phyloP scores from a whole-genome alignment of 2,329 filamentous ascomycete genomes.

The Colletotrichum costaricense region DNA sequence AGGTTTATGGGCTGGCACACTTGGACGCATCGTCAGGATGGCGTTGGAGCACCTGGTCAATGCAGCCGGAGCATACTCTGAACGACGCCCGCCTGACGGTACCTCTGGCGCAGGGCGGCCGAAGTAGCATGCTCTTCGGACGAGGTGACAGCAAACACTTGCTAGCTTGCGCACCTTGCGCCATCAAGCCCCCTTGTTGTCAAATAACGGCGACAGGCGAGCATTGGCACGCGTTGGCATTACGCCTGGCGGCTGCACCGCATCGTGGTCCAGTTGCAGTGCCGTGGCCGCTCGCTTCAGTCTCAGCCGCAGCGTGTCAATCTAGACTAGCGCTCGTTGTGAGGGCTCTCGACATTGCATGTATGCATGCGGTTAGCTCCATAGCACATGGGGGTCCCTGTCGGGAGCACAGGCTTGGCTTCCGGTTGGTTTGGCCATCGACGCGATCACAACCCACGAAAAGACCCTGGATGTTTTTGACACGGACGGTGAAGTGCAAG shows the following conservation, averaged over 20 bases:
- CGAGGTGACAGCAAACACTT: constrained; percentile 3
- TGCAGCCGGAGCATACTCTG: not conserved
- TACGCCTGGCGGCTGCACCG: not conserved
- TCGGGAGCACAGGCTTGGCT: not conserved
- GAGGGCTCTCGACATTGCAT: not conserved
- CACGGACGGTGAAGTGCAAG: not conserved
- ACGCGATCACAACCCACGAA: not conserved
- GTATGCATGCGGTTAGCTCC: no score
- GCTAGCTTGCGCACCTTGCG: not conserved
- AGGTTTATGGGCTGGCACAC: not conserved
- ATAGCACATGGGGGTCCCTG: no score
- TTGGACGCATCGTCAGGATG: not conserved
- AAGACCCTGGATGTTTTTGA: not conserved
- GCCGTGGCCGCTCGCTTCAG: not conserved
- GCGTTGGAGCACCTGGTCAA: no score
- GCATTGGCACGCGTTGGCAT: not conserved
- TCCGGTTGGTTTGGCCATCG: not conserved
- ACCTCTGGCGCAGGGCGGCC: constrained; percentile 1
- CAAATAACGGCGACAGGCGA: not conserved
- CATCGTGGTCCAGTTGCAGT: not conserved
- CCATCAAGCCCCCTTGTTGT: not conserved
- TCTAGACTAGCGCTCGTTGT: not conserved
- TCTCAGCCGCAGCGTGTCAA: not conserved
- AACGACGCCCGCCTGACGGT: not conserved
- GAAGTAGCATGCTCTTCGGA: constrained; percentile 1